phyloP scores from a whole-genome alignment of 495 filamentous ascomycete genomes.

The Sporormia fimetaria region DNA sequence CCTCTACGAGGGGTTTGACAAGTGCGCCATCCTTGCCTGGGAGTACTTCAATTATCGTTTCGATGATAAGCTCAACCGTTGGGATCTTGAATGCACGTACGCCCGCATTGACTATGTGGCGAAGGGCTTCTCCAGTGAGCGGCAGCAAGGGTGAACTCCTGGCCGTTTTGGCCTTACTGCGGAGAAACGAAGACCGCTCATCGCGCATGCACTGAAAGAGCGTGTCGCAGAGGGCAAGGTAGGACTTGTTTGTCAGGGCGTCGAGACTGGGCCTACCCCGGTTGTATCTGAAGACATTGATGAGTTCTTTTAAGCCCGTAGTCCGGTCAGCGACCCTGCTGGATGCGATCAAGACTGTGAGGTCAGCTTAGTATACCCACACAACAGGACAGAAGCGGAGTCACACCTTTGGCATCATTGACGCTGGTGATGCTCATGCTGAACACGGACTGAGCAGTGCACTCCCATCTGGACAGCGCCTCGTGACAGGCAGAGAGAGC shows the following conservation, averaged over 20 bases:
- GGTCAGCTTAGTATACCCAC: slow-evolving; percentile 1
- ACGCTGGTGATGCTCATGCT: slow-evolving; percentile 11
- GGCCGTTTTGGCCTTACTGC: slow-evolving; percentile 39
- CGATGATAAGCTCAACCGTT: slow-evolving; percentile 62
- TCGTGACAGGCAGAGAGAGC: no score
- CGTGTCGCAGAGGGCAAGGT: slow-evolving; percentile 69
- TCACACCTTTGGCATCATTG: slow-evolving; percentile 20
- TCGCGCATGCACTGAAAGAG: slow-evolving; percentile 57
- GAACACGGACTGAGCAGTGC: background rate
- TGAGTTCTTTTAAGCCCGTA: slow-evolving; percentile 42
- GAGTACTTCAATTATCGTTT: slow-evolving; percentile 71
- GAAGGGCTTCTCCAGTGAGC: slow-evolving; percentile 59
- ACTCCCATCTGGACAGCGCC: no score
- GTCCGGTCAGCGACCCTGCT: slow-evolving; percentile 22
- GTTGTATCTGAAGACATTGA: slow-evolving; percentile 51
- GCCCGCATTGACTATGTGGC: slow-evolving; percentile 56
- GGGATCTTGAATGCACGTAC: slow-evolving; percentile 57
- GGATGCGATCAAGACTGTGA: slow-evolving; percentile 19
- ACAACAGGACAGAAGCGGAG: background rate
- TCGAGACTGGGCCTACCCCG: slow-evolving; percentile 43
- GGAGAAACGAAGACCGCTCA: slow-evolving; percentile 55
- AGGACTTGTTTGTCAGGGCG: slow-evolving; percentile 58
- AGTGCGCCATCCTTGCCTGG: slow-evolving; percentile 50
- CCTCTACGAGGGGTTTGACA: slow-evolving; percentile 57
- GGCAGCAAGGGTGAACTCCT: slow-evolving; percentile 48